Evolutionary conservation across 108 stramenopile genomes (phyloP), one percentile per base, ranked within the genome.

Genomic region (Nitzschia palea): DNA sequence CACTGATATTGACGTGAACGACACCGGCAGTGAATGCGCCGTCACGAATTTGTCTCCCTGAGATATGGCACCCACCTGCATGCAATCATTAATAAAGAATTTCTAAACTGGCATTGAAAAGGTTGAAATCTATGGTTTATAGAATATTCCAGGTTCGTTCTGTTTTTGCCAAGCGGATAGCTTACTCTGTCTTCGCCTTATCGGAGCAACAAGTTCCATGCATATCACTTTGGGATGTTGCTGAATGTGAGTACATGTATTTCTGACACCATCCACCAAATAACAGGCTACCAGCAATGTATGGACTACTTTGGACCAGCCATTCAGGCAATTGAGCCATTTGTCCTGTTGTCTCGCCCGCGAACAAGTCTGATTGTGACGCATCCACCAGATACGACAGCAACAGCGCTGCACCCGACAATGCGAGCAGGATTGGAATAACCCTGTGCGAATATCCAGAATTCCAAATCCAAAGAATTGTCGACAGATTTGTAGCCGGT

Each of bases 401-500:
- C n/a, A 42, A 17, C 15, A 76, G 18, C 8, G 75, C 61, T 8
- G 69, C 35, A 14, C 40, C 69, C 20, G 33, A 14, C 4, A 76
- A 6, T 9, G 75, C 47, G 1, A 27, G 8, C 8, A 37, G 67
- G 22, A 68, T 27, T 37, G 26, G 34, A 22, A 45, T 18, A 3
- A 33, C 43, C 18, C 18, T 4, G 15, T 28, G 23, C 14, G 17
- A 20, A 5, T 2, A 22, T 4, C 15, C 47, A 15, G 52, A 14
- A 8, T 5, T 28, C 28, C 10, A 32, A 0, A 75, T 37, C 2
- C 67, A 55, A 3, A 75, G 30, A 5, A 76, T 32, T 34, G 62
- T 76, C 43, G 75, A 43, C 52, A 70, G 30, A 35, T 76, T 76
- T 37, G 55, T 70, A 37, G 75, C 68, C 22, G 75, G 75, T 6